Evolutionary conservation across 352 stramenopile species (phyloP), one percentile per base, ranked within the genome.

Genomic region (Phytopythium aichiense): DNA sequence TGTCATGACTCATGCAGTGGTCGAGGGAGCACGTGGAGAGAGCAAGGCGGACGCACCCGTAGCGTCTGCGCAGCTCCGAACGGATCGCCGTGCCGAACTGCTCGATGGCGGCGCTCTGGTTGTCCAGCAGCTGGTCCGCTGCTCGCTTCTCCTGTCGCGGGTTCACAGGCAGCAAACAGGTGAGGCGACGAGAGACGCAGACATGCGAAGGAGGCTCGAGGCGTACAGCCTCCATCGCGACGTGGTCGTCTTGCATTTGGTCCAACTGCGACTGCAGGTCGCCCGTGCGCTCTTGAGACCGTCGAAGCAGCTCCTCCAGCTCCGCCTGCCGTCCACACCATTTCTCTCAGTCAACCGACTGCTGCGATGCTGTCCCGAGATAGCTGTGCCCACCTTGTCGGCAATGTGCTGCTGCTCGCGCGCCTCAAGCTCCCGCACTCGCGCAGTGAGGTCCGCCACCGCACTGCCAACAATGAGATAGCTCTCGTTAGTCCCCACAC

Each of bases 41-140:
- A 11, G 25, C 22, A 67, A 38, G 33, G 11, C 33, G 33, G 33
- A 38, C 73, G 52, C 45, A 90, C 78, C 78, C 81, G 55, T 88
- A 87, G 52, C 81, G 81, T 58, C 77, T 80, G 22, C 71, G 73
- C 9, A 91, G 49, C 53, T 88, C 73, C 33, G 46, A 46, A 40
- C 85, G 77, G 31, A 89, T 62, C 37, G 87, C 77, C 18, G 62
- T 63, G 13, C 71, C 69, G 62, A 89, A 91, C 69, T 89, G 67
- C 60, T 83, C 72, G 40, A 72, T 77, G 28, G 71, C 67, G 18
- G 57, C 60, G 15, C 50, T 72, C 54, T 82, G 69, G 2, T 37
- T 37, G 5, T 59, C 56, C 16, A 77, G 58, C n/a, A 74, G 58
- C 53, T 72, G 70, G 30, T 72, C 61, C 40, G 69, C 52, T 23